Base-by-base conservation (phyloP, 2,329 filamentous ascomycete genomes). In the Phyllosticta citrichinensis region DNA sequence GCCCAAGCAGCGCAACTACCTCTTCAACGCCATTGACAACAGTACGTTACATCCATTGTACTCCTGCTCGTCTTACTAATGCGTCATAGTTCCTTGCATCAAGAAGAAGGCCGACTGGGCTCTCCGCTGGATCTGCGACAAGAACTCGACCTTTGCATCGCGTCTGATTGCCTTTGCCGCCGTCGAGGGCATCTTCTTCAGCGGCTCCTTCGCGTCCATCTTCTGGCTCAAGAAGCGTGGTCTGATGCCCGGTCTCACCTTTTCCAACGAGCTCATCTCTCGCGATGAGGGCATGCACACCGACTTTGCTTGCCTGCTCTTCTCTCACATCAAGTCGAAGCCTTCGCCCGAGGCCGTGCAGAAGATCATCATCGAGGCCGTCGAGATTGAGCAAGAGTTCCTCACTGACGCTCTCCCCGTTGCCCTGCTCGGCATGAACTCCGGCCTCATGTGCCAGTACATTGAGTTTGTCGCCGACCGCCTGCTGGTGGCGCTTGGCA, bases 201-300 rank as follows among this genome's bases (percentile, higher is more conserved):
- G 88, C 69, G 94, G 94, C 65, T 96, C 94, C 24, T 99, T 99
- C 71, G 94, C 94, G 3, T 95, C 94, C 67, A 97, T 99, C 80
- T 99, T 99, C 84, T 99, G 94, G 94, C 83, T 99, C 73, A 99
- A 97, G 89, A 99, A 99, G 87, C 94, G 95, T 76, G 94, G 94
- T 68, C 86, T 99, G 68, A 99, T 99, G 94, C 89, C 94, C 55
- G 94, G 94, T 69, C 84, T 99, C 65, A 97, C 94, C 68, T 99
- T 99, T 82, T 97, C 94, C 75, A 99, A 99, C 81, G 94, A 99
- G 82, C 88, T 99, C 72, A 99, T 99, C 81, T 99, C 94, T 64
- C 93, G 94, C 80, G 94, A 99, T 69, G 94, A 99, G 83, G 94
- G 94, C 76, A 90, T 99, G 69, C 94, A 99, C 85, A 99, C 94